Percentiles rank a stretch among this genome's conserved stretches.
phyloP scores from a whole-genome alignment of 1,284 basidiomycete genomes.

The Trametes pubescens region DNA sequence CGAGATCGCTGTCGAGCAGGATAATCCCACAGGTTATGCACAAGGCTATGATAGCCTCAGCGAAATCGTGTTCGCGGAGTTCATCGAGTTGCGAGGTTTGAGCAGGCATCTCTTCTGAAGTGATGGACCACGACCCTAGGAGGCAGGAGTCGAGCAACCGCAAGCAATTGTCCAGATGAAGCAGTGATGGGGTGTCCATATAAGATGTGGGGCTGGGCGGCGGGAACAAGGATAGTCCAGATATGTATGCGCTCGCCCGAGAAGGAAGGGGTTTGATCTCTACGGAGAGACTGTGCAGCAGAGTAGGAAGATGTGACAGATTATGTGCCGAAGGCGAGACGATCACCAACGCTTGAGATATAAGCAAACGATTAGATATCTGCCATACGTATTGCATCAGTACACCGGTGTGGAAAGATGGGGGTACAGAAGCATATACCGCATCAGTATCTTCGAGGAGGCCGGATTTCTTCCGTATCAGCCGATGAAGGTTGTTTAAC shows the following conservation, averaged over 20 bases:
- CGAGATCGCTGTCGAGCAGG: slow-evolving; percentile 36
- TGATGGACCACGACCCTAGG: slow-evolving; percentile 58
- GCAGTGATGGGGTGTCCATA: slow-evolving; percentile 48
- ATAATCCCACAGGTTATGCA: slow-evolving; percentile 51
- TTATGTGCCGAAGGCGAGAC: slow-evolving; percentile 49
- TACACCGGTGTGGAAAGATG: slow-evolving; percentile 19
- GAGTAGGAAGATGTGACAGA: slow-evolving; percentile 43
- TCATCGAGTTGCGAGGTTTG: slow-evolving; percentile 31
- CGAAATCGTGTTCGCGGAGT: slow-evolving; percentile 42
- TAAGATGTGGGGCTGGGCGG: slow-evolving; percentile 32
- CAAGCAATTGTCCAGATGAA: slow-evolving; percentile 63
- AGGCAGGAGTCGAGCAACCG: slow-evolving; percentile 68
- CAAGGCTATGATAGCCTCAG: slow-evolving; percentile 53
- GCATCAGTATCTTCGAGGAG: slow-evolving; percentile 49
- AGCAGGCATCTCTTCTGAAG: slow-evolving; percentile 32
- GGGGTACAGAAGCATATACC: slow-evolving; percentile 44
- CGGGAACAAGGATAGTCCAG: slow-evolving; percentile 53
- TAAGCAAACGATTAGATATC: slow-evolving; percentile 64
- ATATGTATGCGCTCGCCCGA: slow-evolving; percentile 50
- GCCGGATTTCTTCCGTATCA: slow-evolving; percentile 56
- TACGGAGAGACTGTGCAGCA: slow-evolving; percentile 44
- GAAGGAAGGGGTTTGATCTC: slow-evolving; percentile 50
- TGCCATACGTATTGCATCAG: slow-evolving; percentile 35
- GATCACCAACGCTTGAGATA: slow-evolving; percentile 53
- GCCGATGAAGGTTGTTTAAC: slow-evolving; percentile 47